phyloP scores from a whole-genome alignment of 805 yeast genomes.

The Ogataea pilisensis region DNA sequence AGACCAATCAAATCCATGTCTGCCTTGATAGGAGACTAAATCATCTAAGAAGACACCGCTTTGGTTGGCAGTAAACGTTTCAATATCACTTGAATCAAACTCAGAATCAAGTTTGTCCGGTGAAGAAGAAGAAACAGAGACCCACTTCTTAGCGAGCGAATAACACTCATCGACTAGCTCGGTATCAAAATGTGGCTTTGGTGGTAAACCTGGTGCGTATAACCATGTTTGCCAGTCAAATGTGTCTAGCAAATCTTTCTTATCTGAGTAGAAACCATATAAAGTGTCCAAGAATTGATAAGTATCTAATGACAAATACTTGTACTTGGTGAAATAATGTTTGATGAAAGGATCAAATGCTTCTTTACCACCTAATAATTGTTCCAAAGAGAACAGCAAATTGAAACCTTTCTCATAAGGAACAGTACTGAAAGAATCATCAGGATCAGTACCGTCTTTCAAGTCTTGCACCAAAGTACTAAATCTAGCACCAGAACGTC shows the following conservation, averaged over 20 bases:
- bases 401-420: constrained; percentile 92
- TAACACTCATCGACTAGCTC: constrained; percentile 71
- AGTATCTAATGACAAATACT: constrained; percentile 71
- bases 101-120: constrained; percentile 25
- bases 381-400: constrained; percentile 71
- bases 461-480: constrained; percentile 68
- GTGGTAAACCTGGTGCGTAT: constrained; percentile 82
- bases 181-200: constrained; percentile 78
- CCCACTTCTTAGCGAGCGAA: constrained; percentile 65
- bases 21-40: constrained; percentile 45
- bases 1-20: constrained; percentile 37
- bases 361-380: constrained; percentile 64
- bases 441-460: constrained; percentile 72
- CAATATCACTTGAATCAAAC: constrained; percentile 50
- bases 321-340: constrained; percentile 66
- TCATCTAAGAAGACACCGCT: constrained; percentile 74
- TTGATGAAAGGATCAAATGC: constrained; percentile 78
- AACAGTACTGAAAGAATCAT: constrained; percentile 81
- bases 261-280: constrained; percentile 51
- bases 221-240: constrained; percentile 89
- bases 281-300: constrained; percentile 74
- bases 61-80: constrained; percentile 66
- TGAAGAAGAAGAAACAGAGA: constrained; percentile 29
- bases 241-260: constrained; percentile 50
- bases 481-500: constrained; percentile 46